Evolutionary conservation across 768 basidiomycete genomes (phyloP).

Genomic region (Agrocybe chaxingu): DNA sequence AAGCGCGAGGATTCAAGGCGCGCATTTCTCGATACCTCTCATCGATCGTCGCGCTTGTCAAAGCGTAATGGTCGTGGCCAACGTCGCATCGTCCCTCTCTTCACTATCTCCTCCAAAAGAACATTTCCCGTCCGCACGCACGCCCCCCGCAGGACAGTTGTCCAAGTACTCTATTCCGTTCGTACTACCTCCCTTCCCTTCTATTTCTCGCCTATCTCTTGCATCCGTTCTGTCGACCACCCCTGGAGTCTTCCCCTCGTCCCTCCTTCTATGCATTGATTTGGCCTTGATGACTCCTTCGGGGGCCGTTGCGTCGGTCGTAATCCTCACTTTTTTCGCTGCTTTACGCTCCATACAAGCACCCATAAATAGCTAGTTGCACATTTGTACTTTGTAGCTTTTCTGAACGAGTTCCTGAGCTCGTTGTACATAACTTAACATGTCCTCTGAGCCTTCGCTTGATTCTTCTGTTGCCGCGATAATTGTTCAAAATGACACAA

Average conservation of each 20-base stretch:
- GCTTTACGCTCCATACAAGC: neutral
- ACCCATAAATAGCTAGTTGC: too few relatives aligned
- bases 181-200: too few relatives aligned
- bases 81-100: neutral
- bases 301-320: neutral
- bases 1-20: conserved; percentile 5
- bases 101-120: neutral
- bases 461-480: too few relatives aligned
- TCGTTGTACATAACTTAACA: conserved; percentile 9
- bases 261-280: too few relatives aligned
- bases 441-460: too few relatives aligned
- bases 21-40: conserved; percentile 7
- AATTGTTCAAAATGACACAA: too few relatives aligned
- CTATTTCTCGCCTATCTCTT: too few relatives aligned
- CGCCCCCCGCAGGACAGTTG: neutral
- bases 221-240: too few relatives aligned
- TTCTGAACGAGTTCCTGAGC: neutral
- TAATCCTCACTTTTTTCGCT: neutral
- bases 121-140: neutral
- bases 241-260: too few relatives aligned
- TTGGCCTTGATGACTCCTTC: too few relatives aligned
- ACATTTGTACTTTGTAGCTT: conserved; percentile 3
- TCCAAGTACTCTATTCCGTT: too few relatives aligned
- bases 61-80: neutral
- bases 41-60: conserved; percentile 4